phyloP scores from a whole-genome alignment of 257 asterid species.

The Prunella vulgaris region DNA sequence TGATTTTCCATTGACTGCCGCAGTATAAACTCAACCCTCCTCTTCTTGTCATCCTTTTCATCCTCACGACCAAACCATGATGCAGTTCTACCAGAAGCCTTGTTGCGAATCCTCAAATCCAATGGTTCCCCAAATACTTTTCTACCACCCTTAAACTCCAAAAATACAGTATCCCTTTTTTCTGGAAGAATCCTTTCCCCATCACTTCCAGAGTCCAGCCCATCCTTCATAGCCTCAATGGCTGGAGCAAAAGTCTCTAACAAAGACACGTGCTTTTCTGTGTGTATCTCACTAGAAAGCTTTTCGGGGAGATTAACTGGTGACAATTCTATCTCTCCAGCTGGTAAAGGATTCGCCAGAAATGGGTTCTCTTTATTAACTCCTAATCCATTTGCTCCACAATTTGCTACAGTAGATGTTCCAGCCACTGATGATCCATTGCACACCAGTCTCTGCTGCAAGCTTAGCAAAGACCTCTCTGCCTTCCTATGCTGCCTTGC shows the following conservation, averaged over 20 bases:
- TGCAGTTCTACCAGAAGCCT: conserved; percentile 43
- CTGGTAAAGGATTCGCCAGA: conserved; percentile 40
- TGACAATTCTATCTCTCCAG: conserved; percentile 46
- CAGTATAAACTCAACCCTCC: conserved; percentile 78
- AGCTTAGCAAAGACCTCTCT: conserved; percentile 80
- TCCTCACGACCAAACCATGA: conserved; percentile 73
- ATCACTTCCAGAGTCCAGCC: conserved; percentile 59
- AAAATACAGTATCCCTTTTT: conserved; percentile 57
- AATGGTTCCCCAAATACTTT: conserved; percentile 70
- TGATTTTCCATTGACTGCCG: conserved; percentile 71
- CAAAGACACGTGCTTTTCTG: conserved; percentile 47
- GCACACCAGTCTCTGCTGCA: conserved; percentile 79
- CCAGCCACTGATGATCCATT: conserved; percentile 52
- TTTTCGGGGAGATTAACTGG: conserved; percentile 41
- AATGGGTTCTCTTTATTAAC: conserved; percentile 37
- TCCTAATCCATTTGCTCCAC: conserved; percentile 23
- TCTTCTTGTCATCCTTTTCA: conserved; percentile 85
- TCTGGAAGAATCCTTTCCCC: conserved; percentile 45
- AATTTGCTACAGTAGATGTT: conserved; percentile 37
- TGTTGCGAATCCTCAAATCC: conserved; percentile 77
- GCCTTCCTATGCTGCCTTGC: conserved; percentile 96
- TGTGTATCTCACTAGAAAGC: conserved; percentile 24
- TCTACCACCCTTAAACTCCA: conserved; percentile 71
- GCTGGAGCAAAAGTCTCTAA: conserved; percentile 93
- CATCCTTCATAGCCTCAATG: conserved; percentile 88